Percentiles rank a stretch among this genome's conserved stretches.
Evolutionary conservation across 164 flowering plant genomes (phyloP).

Genomic region (Annona cherimola): DNA sequence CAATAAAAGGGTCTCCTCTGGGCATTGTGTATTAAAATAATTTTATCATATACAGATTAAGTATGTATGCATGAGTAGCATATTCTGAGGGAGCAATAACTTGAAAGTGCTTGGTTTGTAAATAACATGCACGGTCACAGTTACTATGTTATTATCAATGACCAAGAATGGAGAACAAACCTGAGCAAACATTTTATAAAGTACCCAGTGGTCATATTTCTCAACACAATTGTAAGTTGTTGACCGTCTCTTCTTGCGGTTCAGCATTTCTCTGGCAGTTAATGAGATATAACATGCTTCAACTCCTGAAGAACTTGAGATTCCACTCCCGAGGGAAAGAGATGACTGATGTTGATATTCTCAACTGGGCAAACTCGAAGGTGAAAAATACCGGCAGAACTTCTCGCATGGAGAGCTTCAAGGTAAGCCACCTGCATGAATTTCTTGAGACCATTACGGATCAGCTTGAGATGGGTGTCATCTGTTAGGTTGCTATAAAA

Average conservation of each 20-base stretch:
- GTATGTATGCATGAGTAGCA: no score
- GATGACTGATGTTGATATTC: slow-evolving; percentile 73
- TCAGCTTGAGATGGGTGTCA: background rate
- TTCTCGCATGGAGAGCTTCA: slow-evolving; percentile 82
- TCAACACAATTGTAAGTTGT: no score
- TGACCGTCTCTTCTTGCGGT: slow-evolving; percentile 7
- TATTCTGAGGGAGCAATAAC: no score
- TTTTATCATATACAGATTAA: no score
- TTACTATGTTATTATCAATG: no score
- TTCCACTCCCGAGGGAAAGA: slow-evolving; percentile 71
- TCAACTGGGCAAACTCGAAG: slow-evolving; percentile 83
- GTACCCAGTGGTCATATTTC: background rate
- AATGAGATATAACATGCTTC: slow-evolving; percentile 86
- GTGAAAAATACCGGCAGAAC: slow-evolving; percentile 63
- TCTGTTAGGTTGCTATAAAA: background rate
- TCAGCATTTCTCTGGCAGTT: slow-evolving; percentile 96
- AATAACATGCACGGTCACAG: no score
- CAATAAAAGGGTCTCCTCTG: no score
- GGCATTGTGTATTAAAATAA: no score
- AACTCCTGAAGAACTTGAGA: slow-evolving; percentile 82
- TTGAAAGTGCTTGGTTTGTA: no score
- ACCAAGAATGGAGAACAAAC: background rate
- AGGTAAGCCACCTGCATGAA: slow-evolving; percentile 30
- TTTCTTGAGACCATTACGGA: background rate
- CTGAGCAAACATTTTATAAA: background rate